Percentiles rank a stretch among this genome's conserved stretches.
phyloP scores from a whole-genome alignment of 1,284 basidiomycete genomes.

The Malassezia furfur region DNA sequence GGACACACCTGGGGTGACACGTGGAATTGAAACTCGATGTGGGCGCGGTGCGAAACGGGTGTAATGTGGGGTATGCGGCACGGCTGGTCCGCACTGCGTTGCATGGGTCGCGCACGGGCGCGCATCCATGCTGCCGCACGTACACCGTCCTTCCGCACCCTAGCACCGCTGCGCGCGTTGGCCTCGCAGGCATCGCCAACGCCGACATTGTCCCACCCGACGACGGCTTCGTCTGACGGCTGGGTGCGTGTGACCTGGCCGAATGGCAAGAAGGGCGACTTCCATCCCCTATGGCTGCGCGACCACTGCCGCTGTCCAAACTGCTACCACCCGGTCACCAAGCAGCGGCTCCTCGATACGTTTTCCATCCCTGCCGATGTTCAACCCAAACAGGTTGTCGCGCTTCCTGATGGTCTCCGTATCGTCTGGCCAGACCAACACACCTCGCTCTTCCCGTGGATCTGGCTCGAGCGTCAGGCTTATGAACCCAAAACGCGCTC shows the following conservation, averaged over 20 bases:
- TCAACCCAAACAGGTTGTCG: slow-evolving; percentile 53
- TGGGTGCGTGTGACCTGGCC: slow-evolving; percentile 21
- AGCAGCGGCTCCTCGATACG: slow-evolving; percentile 77
- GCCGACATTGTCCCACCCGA: too few relatives aligned
- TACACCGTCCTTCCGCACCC: too few relatives aligned
- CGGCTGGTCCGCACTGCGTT: neutral
- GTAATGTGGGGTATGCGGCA: neutral
- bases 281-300: slow-evolving; percentile 62
- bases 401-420: slow-evolving; percentile 55
- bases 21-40: neutral
- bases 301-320: slow-evolving; percentile 81
- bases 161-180: too few relatives aligned
- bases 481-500: slow-evolving; percentile 54
- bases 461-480: slow-evolving; percentile 65
- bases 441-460: slow-evolving; percentile 72
- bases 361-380: slow-evolving; percentile 73
- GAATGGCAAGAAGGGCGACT: slow-evolving; percentile 22
- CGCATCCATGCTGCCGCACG: too few relatives aligned
- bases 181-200: too few relatives aligned
- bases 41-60: neutral
- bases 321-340: slow-evolving; percentile 81
- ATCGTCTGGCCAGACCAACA: slow-evolving; percentile 58
- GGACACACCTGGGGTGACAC: neutral
- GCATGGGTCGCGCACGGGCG: too few relatives aligned
- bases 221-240: too few relatives aligned